phyloP scores from a whole-genome alignment of 192 early-diverging fungal species.

The Entomortierella parvispora region DNA sequence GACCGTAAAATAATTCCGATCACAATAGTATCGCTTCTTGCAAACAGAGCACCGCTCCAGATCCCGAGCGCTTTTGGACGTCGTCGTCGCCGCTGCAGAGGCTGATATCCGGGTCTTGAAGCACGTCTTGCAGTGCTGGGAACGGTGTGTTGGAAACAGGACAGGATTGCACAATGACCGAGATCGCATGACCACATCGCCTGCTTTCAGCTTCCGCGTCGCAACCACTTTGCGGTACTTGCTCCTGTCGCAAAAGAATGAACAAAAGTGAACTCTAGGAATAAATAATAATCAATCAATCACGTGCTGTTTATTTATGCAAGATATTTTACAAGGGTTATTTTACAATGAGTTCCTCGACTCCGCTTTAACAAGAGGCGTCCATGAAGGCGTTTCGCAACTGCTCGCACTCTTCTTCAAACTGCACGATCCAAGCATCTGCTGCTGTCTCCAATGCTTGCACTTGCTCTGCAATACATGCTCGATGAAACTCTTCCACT shows the following conservation, averaged over 20 bases:
- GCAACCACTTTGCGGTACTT: conserved; percentile 51
- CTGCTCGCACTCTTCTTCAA: conserved; percentile 35
- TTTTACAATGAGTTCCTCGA: no score
- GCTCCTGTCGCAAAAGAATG: conserved; percentile 6
- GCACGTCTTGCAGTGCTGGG: conserved; percentile 28
- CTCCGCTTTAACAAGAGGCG: no score
- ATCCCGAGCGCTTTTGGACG: not conserved
- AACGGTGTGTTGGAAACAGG: conserved; percentile 51
- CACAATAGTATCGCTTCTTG: conserved; percentile 45
- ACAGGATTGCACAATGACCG: conserved; percentile 47
- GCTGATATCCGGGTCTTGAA: not conserved
- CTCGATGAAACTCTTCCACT: conserved; percentile 39
- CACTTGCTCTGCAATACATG: conserved; percentile 15
- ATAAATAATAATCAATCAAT: no score
- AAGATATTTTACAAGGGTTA: no score
- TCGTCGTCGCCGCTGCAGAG: not conserved
- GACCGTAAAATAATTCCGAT: conserved; percentile 29
- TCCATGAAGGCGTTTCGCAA: conserved; percentile 25
- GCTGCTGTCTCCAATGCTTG: conserved; percentile 24
- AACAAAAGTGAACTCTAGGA: no score
- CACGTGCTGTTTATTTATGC: no score
- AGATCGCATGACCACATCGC: conserved; percentile 51
- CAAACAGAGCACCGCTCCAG: conserved; percentile 49
- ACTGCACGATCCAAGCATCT: conserved; percentile 32
- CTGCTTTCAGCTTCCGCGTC: conserved; percentile 25